phyloP scores from a whole-genome alignment of 495 filamentous ascomycete species.

The Penicillium chermesinum region DNA sequence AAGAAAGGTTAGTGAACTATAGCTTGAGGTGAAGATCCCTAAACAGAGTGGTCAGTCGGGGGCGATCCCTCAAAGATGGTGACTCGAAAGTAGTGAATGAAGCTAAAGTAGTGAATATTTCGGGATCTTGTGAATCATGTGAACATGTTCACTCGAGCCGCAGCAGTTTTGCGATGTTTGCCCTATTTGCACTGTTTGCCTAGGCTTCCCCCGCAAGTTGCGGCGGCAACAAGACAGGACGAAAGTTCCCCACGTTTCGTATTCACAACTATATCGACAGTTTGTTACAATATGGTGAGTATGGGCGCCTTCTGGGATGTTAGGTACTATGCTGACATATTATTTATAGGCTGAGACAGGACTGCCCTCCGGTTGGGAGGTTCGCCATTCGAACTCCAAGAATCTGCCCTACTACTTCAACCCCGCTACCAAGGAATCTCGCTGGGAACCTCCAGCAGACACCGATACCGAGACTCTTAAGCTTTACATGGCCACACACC shows the following conservation, averaged over 20 bases:
- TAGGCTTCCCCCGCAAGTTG: conserved; percentile 17
- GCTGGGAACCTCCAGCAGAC: conserved; percentile 86
- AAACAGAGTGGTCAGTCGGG: not conserved
- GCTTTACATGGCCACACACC: conserved; percentile 81
- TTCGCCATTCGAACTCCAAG: conserved; percentile 93
- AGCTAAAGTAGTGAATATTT: not conserved
- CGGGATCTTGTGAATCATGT: not conserved
- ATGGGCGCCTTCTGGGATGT: not conserved
- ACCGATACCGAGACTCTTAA: conserved; percentile 89
- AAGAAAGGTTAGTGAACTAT: no score
- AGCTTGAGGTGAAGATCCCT: not conserved
- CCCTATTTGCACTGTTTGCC: conserved; percentile 18
- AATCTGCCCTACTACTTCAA: conserved; percentile 99
- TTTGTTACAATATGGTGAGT: conserved; percentile 9
- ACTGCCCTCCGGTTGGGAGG: conserved; percentile 84
- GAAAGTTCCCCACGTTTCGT: not conserved
- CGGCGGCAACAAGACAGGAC: not conserved
- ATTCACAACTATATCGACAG: not conserved
- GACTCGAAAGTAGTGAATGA: no score
- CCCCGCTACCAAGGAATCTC: conserved; percentile 68
- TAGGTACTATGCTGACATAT: not conserved
- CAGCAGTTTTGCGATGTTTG: not conserved
- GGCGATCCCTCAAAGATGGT: no score
- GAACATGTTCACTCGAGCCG: not conserved
- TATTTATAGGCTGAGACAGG: conserved; percentile 60